Evolutionary conservation across 805 yeast genomes (phyloP).

Genomic region (Metschnikowia kofuensis): DNA sequence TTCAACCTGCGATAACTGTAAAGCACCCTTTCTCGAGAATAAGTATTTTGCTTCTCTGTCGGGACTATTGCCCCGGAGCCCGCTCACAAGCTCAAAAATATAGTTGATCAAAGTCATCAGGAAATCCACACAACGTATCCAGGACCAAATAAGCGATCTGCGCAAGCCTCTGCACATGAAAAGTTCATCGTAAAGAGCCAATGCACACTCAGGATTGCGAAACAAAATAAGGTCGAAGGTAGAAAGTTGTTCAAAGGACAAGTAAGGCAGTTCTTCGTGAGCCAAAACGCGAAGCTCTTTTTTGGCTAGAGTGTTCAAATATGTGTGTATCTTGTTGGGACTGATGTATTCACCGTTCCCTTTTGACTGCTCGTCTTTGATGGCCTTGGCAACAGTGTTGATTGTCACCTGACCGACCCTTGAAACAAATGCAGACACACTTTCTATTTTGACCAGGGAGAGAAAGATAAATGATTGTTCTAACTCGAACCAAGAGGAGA

Average conservation of each 20-base stretch:
- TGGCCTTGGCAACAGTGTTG: slow-evolving; percentile 51
- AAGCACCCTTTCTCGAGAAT: slow-evolving; percentile 56
- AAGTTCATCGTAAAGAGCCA: slow-evolving; percentile 64
- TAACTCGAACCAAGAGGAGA: slow-evolving; percentile 24
- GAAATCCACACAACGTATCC: slow-evolving; percentile 56
- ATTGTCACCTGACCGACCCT: slow-evolving; percentile 40
- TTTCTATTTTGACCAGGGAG: slow-evolving; percentile 25
- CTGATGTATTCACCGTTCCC: slow-evolving; percentile 27
- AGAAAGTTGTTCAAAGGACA: slow-evolving; percentile 31
- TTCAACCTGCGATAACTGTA: slow-evolving; percentile 57
- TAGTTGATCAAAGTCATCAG: slow-evolving; percentile 58
- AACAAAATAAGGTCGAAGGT: slow-evolving; percentile 52
- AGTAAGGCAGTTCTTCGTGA: slow-evolving; percentile 26
- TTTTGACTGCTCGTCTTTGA: slow-evolving; percentile 18
- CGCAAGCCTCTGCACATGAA: slow-evolving; percentile 66
- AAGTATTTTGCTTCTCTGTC: slow-evolving; percentile 24
- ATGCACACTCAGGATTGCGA: slow-evolving; percentile 50
- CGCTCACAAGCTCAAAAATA: slow-evolving; percentile 57
- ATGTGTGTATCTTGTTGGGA: slow-evolving; percentile 51
- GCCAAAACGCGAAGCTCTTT: slow-evolving; percentile 24
- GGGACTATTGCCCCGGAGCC: slow-evolving; percentile 47
- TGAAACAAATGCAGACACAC: slow-evolving; percentile 21
- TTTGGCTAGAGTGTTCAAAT: slow-evolving; percentile 37
- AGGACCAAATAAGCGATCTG: slow-evolving; percentile 61
- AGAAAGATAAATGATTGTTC: slow-evolving; percentile 24